Evolutionary conservation across 164 flowering plant species (phyloP).

Genomic region (Piper longum): DNA sequence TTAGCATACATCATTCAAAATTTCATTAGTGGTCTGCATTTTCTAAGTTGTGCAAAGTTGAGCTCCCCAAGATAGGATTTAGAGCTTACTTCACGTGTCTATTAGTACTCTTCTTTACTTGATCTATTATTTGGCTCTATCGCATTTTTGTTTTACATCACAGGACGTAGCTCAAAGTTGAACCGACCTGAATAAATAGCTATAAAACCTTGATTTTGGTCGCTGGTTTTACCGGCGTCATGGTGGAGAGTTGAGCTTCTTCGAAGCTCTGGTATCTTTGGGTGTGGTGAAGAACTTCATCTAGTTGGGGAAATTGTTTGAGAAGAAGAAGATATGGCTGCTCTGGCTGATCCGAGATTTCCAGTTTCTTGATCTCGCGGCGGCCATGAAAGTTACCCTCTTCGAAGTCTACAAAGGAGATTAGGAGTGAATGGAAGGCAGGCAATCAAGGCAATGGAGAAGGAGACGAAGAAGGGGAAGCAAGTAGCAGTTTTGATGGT

Average conservation of each 20-base stretch:
- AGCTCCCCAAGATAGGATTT: no score
- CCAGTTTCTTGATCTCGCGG: constrained; percentile 28
- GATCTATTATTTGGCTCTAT: no score
- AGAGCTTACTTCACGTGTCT: no score
- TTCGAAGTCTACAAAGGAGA: constrained; percentile 25
- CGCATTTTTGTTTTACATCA: no score
- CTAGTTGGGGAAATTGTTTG: constrained; percentile 29
- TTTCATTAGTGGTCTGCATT: no score
- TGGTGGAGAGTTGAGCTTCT: constrained; percentile 41
- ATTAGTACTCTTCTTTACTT: no score
- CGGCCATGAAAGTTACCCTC: constrained; percentile 36
- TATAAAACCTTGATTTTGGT: no score
- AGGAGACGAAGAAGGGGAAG: constrained; percentile 18
- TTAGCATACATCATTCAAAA: no score
- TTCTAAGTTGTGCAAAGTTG: no score
- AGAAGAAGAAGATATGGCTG: constrained; percentile 38
- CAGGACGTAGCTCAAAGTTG: no score
- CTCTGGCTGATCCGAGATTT: constrained; percentile 39
- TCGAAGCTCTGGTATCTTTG: constrained; percentile 38
- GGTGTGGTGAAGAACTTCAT: constrained; percentile 24
- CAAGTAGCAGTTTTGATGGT: constrained; percentile 54
- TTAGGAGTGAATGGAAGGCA: constrained; percentile 70
- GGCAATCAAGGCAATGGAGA: constrained; percentile 40
- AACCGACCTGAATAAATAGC: no score
- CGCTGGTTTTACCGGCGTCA: constrained; percentile 17